Evolutionary conservation across 2,329 filamentous ascomycete genomes (phyloP), one percentile per base, ranked within the genome.

Genomic region (Chaetoscypha palmicola): DNA sequence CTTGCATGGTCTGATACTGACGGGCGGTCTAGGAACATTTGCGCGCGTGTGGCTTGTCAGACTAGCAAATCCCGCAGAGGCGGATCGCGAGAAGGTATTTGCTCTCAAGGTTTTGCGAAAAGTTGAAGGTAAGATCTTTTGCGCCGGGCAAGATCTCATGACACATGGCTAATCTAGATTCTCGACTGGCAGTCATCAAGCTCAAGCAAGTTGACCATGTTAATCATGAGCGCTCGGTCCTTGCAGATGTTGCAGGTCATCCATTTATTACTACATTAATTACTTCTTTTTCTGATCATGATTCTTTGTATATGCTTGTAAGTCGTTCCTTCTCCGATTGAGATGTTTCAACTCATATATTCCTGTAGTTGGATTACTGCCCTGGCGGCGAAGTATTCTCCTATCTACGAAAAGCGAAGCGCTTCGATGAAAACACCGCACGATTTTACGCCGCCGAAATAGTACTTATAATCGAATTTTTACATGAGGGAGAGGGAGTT

Each of bases 161-260:
- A 24, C 3, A 24, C 21, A 14, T 41, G 30, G 21, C 20, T 41
- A 26, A 33, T 31, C 21, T 34, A 16, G 10, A 10, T 44, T 52
- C 26, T 40, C 40, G 48, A 45, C 23, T 49, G 38, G 37, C 58
- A 77, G 82, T 92, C 34, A 83, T 92, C 62, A 82, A 82, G 51
- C 74, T 91, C 46, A 91, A 91, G 70, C 86, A 92, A 61, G 81
- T 91, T 54, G 86, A 91, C 66, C 86, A 92, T 64, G 86, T 91
- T 43, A 82, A 84, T 49, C 86, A 90, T 65, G 86, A 92, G 70
- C 82, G 86, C 56, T 77, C 80, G 50, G 82, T 91, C 54, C 77
- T 92, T 40, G 77, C 79, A 58, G 81, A 86, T 52, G 83, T 91
- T 37, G 80, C 83, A 36, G 85, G 85, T 19, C 81, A 90, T 61